Evolutionary conservation across 2,329 filamentous ascomycete species (phyloP).

Genomic region (Exophiala aquamarina): DNA sequence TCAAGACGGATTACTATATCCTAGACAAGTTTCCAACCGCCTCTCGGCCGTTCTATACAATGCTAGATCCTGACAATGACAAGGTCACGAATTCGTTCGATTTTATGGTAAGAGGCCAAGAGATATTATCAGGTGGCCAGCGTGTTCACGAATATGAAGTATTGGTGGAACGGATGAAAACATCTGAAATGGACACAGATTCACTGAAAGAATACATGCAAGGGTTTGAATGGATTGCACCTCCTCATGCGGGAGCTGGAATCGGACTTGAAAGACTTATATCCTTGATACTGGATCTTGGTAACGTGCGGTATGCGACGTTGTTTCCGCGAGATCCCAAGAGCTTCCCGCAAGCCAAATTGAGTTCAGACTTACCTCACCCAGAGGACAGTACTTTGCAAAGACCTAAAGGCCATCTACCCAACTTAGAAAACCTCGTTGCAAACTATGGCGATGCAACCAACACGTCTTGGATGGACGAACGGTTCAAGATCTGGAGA

Average conservation of each 20-base stretch:
- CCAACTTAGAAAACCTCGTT: slow-evolving; percentile 72
- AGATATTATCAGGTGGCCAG: slow-evolving; percentile 79
- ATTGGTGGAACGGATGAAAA: slow-evolving; percentile 68
- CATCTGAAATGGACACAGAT: slow-evolving; percentile 65
- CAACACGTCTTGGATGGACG: slow-evolving; percentile 83
- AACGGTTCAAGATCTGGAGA: slow-evolving; percentile 77
- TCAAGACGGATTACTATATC: slow-evolving; percentile 78
- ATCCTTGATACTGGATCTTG: slow-evolving; percentile 72
- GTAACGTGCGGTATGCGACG: slow-evolving; percentile 76
- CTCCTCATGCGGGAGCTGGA: slow-evolving; percentile 77
- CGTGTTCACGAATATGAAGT: slow-evolving; percentile 72
- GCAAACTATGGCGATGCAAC: slow-evolving; percentile 85
- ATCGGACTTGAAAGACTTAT: slow-evolving; percentile 78
- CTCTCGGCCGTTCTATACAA: slow-evolving; percentile 78
- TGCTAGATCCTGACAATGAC: slow-evolving; percentile 66
- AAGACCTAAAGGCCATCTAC: slow-evolving; percentile 40
- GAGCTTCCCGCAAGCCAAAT: slow-evolving; percentile 61
- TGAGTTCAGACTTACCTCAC: slow-evolving; percentile 57
- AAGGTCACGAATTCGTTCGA: slow-evolving; percentile 79
- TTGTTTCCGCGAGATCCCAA: slow-evolving; percentile 78
- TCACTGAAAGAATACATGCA: slow-evolving; percentile 77
- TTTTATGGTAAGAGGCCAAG: slow-evolving; percentile 80
- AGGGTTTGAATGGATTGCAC: slow-evolving; percentile 75
- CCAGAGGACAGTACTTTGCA: slow-evolving; percentile 74
- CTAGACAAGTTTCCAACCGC: slow-evolving; percentile 79